Evolutionary conservation across 371 early-diverging fungal species (phyloP), one percentile per base, ranked within the genome.

Genomic region (Apophysomyces ossiformis): DNA sequence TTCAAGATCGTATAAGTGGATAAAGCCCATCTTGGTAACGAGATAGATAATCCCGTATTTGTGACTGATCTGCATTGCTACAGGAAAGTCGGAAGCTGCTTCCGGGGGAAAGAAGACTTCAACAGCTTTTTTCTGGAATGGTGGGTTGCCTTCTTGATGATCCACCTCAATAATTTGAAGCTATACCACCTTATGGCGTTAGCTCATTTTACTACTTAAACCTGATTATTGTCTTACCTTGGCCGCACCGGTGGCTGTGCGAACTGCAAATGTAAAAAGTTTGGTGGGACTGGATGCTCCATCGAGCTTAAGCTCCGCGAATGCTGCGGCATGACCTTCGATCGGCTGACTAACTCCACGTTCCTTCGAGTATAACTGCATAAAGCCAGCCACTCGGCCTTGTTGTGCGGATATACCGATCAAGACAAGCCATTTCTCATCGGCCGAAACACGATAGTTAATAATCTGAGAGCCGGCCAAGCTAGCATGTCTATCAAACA

Each of bases 101-200:
- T 97, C 98, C 16, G 96, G 87, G 32, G 99, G 98, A 89, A 98
- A 98, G 74, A 88, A 94, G 13, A 99, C 87, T 72, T 98, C 98
- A 26, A 95, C 93, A 1, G 95, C 89, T 69, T 90, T 89, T 85
- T 98, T 99, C 67, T 88, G 87, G 82, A 93, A 97, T 16, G 84
- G 83, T 26, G 97, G 96, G 64, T 94, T 92, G 61, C 93, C 94
- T n/a, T 96, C 96, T 56, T 87, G 89, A 76, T 96, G 97, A 77
- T 98, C 97, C 39, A 98, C 94, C 76, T 98, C 98, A 44, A 98
- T 94, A 66, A 99, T 87, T 79, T 97, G 97, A 57, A 98, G 85
- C 93, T 94, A 79, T 60, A 35, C 26, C 32, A 26, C 32, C 32
- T 57, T 35, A 36, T 45, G n/a, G 18, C 41, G 32, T 50, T 15